Percentiles rank a stretch among this genome's conserved stretches.
phyloP scores from a whole-genome alignment of 176 grass and related monocot species.

The Bonia amplexicaulis region DNA sequence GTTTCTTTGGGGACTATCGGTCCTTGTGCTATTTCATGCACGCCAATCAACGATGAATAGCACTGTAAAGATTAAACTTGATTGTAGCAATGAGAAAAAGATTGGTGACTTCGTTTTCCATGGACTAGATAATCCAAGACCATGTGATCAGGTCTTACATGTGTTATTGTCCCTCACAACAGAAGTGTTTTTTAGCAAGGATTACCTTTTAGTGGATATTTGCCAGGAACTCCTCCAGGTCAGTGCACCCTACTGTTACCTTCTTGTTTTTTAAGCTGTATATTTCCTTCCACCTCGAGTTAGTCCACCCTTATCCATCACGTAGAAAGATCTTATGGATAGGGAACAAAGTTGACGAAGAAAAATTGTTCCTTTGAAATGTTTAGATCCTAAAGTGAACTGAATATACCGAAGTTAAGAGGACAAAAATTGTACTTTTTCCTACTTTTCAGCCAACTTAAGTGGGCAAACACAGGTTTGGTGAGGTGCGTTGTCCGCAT shows the following conservation, averaged over 20 bases:
- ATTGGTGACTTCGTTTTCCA: slow-evolving; percentile 36
- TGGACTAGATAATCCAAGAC: slow-evolving; percentile 43
- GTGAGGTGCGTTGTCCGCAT: too few relatives aligned
- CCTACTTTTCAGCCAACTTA: background rate
- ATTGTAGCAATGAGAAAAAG: slow-evolving; percentile 24
- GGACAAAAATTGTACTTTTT: background rate
- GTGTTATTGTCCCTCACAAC: slow-evolving; percentile 66
- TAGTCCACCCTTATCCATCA: background rate
- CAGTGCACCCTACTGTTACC: slow-evolving; percentile 21
- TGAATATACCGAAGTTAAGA: background rate
- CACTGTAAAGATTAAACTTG: slow-evolving; percentile 41
- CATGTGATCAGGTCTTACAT: slow-evolving; percentile 51
- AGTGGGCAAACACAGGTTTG: too few relatives aligned
- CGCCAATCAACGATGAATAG: slow-evolving; percentile 26
- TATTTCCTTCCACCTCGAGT: background rate
- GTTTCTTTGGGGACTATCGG: slow-evolving; percentile 77
- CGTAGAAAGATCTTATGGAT: background rate
- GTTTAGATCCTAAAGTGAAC: background rate
- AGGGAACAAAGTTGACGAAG: background rate
- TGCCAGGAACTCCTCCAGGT: slow-evolving; percentile 87
- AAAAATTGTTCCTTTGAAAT: background rate
- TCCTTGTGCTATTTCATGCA: slow-evolving; percentile 68
- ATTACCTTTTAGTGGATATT: slow-evolving; percentile 56
- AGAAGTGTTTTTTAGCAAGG: slow-evolving; percentile 68
- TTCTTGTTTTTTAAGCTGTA: background rate